A percentile compares a stretch with the other conserved stretches of the same genome.
Conservation (phyloP, 306 rosid species). For the Acmispon strigosus region DNA sequence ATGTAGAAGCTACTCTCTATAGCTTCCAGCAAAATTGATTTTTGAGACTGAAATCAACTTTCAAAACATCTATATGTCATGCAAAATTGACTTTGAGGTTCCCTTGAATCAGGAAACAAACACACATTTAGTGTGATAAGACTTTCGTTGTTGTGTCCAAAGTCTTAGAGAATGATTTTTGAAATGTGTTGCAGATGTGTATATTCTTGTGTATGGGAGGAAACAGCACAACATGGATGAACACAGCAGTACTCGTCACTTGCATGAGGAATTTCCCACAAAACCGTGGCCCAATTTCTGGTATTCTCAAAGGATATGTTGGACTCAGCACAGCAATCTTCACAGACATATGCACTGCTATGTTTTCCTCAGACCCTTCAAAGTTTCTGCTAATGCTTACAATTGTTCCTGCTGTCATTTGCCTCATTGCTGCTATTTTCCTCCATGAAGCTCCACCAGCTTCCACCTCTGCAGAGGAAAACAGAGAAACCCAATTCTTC, state of each 20-base stretch:
- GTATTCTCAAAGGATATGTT: conserved; percentile 39
- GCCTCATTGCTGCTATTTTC: conserved; percentile 18
- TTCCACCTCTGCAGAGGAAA: conserved; percentile 17
- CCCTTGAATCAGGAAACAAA: no score
- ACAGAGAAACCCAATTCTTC: conserved; percentile 13
- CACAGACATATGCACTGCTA: conserved; percentile 34
- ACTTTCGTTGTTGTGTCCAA: neutral
- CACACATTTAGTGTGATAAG: no score
- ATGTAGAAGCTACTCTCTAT: no score
- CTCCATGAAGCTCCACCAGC: conserved; percentile 27
- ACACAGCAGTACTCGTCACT: conserved; percentile 44
- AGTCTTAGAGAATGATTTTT: neutral
- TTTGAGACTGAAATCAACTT: no score
- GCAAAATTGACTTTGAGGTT: no score
- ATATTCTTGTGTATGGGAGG: conserved; percentile 44
- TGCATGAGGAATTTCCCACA: conserved; percentile 36
- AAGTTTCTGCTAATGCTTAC: conserved; percentile 37
- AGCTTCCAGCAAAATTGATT: no score
- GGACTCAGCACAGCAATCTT: conserved; percentile 44
- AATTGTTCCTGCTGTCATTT: conserved; percentile 30
- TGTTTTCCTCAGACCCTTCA: conserved; percentile 34
- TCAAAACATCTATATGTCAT: no score
- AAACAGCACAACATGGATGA: conserved; percentile 47
- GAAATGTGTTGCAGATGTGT: conserved; percentile 30
- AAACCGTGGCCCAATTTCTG: conserved; percentile 43